Evolutionary conservation across 257 asterid species (phyloP), one percentile per base, ranked within the genome.

Genomic region (Plantago major): DNA sequence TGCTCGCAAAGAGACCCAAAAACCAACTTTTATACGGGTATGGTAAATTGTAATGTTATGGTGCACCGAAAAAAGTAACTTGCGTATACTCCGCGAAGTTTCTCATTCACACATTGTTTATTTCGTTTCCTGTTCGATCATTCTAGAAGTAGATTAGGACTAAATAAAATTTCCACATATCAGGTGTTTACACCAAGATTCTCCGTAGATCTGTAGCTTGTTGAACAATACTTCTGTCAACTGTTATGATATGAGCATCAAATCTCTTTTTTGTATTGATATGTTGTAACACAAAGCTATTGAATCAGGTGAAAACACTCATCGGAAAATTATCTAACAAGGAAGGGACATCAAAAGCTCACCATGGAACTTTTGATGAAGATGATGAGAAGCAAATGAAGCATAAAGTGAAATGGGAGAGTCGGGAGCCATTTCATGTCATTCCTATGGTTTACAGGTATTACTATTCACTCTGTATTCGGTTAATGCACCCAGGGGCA

Each of bases 291-390:
- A 13, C 16, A 50, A 12, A 6, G 14, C 16, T 16, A 50, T 30
- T 9, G 55, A 18, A 42, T 67, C 78, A 79, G 85, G 89, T 82
- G 66, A 82, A 77, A 65, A 82, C 80, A 1, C 57, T 10, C 3
- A 79, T 82, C 48, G 89, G 89, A n/a, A 82, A 77, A 50, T 71
- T 82, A 75, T 79, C 85, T 22, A 77, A 77, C 76, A 79, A 79
- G 56, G 86, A 82, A 70, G 86, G 82, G 51, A 77, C 86, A 16
- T 79, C 82, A 11, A 79, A 79, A 65, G 84, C 84, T 43, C 89
- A 82, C 55, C 84, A 82, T 51, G 86, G 89, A 55, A 69, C 65
- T 12, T 82, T 82, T 18, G 86, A 82, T 22, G 84, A 82, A 63
- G 75, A 79, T 13, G 86, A 82, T 15, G 78, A 70, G 66, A 82